These are phyloP conservation scores for Penicillium sumatraense DNA, from an alignment of 2,329 filamentous ascomycete genomes.

Conservation along the genomic window DNA sequence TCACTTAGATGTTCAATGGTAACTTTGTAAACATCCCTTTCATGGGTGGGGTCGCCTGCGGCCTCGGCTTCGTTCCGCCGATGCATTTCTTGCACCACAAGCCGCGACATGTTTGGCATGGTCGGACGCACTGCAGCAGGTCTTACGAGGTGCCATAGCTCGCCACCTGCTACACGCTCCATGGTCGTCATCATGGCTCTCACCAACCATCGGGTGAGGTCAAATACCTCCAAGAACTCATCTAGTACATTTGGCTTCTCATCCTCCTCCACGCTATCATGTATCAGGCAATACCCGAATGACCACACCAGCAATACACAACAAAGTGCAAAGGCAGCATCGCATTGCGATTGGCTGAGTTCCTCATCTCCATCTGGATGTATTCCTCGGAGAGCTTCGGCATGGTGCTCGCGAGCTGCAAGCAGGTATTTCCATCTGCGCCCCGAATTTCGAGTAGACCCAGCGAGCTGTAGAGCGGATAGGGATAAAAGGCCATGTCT, in stretches of 20 bases:
- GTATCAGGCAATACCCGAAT: conserved; percentile 35
- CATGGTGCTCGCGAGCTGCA: conserved; percentile 35
- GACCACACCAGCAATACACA: conserved; percentile 40
- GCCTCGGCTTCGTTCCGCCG: conserved; percentile 31
- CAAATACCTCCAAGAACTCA: conserved; percentile 37
- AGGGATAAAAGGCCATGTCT: conserved; percentile 42
- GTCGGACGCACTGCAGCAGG: conserved; percentile 28
- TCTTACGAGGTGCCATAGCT: conserved; percentile 33
- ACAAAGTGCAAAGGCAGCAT: conserved; percentile 42
- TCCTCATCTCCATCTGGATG: conserved; percentile 17
- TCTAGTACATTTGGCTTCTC: conserved; percentile 24
- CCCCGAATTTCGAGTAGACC: conserved; percentile 14
- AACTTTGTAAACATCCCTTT: conserved; percentile 30
- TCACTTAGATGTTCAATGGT: conserved; percentile 33
- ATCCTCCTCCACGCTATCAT: conserved; percentile 14
- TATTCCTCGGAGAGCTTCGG: conserved; percentile 31
- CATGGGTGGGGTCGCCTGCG: conserved; percentile 26
- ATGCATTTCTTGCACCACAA: conserved; percentile 33
- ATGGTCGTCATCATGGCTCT: conserved; percentile 28
- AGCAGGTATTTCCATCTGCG: conserved; percentile 29
- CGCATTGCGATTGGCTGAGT: conserved; percentile 34
- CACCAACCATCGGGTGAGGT: conserved; percentile 35
- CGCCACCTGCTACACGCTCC: conserved; percentile 29
- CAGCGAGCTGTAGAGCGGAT: conserved; percentile 38
- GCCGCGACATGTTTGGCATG: conserved; percentile 41